These are phyloP conservation scores for Pythium monospermum DNA, from an alignment of 352 stramenopile genomes.

Conservation along the genomic window DNA sequence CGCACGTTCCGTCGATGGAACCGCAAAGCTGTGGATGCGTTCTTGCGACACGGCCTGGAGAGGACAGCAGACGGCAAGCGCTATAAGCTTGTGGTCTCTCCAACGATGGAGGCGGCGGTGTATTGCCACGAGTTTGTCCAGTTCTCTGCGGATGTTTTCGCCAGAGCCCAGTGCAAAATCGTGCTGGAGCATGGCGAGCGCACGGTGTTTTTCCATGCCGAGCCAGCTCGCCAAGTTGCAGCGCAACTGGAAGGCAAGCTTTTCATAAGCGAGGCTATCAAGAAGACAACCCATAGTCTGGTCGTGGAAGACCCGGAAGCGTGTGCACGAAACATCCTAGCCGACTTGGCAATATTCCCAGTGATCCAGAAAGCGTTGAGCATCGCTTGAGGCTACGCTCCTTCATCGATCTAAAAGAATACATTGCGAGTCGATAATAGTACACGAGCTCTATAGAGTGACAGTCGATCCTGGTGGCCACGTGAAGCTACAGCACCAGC, in stretches of 20 bases:
- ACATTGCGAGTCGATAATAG: no score
- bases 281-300: constrained; percentile 14
- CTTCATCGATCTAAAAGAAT: no score
- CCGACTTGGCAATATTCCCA: constrained; percentile 8
- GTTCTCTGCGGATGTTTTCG: constrained; percentile 4
- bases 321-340: constrained; percentile 8
- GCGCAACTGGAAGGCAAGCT: constrained; percentile 6
- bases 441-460: no score
- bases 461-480: no score
- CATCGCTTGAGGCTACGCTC: no score
- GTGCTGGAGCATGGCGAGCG: constrained; percentile 8
- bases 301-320: constrained; percentile 7
- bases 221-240: background rate
- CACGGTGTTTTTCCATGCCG: constrained; percentile 7
- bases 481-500: no score
- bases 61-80: constrained; percentile 9
- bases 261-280: background rate
- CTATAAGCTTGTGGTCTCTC: constrained; percentile 1
- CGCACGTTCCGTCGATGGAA: constrained; percentile 5
- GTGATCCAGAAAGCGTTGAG: constrained; percentile 1
- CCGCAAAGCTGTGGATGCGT: background rate
- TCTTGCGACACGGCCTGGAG: constrained; percentile 5
- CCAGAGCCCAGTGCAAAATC: constrained; percentile 6
- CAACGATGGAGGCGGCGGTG: background rate
- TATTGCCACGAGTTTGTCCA: constrained; percentile 9